phyloP scores from a whole-genome alignment of 2,329 filamentous ascomycete species.

The Xylaria sp. region DNA sequence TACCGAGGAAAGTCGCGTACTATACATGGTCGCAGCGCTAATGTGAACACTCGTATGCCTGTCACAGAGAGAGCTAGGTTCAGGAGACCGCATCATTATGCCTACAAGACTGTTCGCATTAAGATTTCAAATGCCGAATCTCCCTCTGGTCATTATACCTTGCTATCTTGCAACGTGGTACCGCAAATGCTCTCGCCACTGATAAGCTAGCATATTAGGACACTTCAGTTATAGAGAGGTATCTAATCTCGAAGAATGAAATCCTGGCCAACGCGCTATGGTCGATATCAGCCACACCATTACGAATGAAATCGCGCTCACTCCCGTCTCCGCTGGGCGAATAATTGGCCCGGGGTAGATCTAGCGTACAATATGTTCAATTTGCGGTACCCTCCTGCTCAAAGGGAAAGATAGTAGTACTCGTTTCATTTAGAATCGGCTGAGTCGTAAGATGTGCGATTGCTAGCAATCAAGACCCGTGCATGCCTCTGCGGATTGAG shows the following conservation, averaged over 20 bases:
- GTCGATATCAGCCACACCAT: constrained; percentile 2
- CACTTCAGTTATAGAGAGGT: constrained; percentile 4
- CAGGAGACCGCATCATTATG: constrained; percentile 9
- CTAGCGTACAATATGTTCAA: constrained; percentile 17
- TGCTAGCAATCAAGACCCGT: background rate
- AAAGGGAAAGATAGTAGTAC: background rate
- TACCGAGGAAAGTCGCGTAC: constrained; percentile 23
- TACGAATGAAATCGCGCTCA: constrained; percentile 18
- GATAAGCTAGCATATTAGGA: constrained; percentile 19
- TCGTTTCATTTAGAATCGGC: background rate
- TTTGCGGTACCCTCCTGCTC: background rate
- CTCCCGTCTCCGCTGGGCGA: constrained; percentile 2
- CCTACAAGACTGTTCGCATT: constrained; percentile 2
- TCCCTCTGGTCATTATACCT: constrained; percentile 28
- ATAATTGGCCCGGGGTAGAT: background rate
- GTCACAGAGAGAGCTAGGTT: constrained; percentile 17
- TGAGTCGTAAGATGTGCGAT: constrained; percentile 5
- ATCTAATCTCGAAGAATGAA: constrained; percentile 20
- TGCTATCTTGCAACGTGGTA: constrained; percentile 39
- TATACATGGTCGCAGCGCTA: constrained; percentile 25
- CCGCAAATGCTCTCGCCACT: constrained; percentile 33
- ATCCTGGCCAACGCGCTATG: constrained; percentile 10
- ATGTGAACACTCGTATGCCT: constrained; percentile 1
- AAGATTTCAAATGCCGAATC: constrained; percentile 33
- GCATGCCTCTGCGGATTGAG: background rate